Conservation (phyloP, 208 protist genomes). For the Crithidia acanthocephali region DNA sequence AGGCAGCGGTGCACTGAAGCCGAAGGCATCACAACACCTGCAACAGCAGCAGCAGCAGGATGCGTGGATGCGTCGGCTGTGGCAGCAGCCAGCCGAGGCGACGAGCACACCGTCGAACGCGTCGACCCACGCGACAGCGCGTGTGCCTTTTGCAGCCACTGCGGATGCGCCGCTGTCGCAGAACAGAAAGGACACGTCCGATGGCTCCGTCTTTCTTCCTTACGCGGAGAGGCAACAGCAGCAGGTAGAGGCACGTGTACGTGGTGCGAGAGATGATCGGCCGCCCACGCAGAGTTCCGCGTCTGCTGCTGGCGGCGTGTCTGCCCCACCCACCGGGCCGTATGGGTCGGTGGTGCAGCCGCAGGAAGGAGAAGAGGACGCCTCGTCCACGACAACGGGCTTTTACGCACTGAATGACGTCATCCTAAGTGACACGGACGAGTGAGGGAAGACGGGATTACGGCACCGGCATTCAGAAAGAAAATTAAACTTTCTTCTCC, state of each 20-base stretch:
- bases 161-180: background rate
- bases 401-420: slow-evolving; percentile 30
- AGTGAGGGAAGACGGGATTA: background rate
- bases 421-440: slow-evolving; percentile 23
- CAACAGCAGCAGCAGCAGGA: slow-evolving; percentile 6
- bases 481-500: too few species aligned
- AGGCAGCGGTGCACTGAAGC: background rate
- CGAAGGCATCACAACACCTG: background rate
- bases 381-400: background rate
- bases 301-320: too few species aligned
- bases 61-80: slow-evolving; percentile 3
- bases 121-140: too few species aligned
- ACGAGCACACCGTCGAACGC: background rate
- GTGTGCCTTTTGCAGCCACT: background rate
- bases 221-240: background rate
- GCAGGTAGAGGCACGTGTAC: background rate
- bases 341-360: background rate
- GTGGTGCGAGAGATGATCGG: too few species aligned
- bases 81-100: slow-evolving; percentile 3
- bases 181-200: too few species aligned
- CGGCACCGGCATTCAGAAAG: too few species aligned
- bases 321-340: too few species aligned
- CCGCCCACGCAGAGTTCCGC: too few species aligned
- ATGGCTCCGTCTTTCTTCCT: too few species aligned
- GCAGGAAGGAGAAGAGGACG: background rate